phyloP scores from a whole-genome alignment of 768 basidiomycete genomes.

The Rhodocollybia butyracea region DNA sequence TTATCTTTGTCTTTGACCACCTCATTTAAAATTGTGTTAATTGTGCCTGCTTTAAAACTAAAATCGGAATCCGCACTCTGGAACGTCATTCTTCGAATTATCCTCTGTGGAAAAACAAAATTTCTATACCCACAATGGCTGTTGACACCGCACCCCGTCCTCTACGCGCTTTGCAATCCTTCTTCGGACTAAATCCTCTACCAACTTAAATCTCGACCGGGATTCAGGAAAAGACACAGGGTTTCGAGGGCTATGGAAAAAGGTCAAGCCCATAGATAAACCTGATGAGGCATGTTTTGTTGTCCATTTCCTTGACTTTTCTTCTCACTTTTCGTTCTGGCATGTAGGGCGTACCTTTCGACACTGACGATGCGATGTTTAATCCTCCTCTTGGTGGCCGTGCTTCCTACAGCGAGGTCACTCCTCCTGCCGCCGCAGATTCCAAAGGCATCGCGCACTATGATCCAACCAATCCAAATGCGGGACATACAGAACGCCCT shows the following conservation, averaged over 20 bases:
- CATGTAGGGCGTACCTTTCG: conserved; percentile 67
- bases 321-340: background rate
- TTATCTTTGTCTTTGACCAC: too few species aligned
- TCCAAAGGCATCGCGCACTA: background rate
- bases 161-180: background rate
- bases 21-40: too few species aligned
- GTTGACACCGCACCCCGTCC: background rate
- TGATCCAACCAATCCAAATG: background rate
- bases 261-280: conserved; percentile 75
- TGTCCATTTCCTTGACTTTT: background rate
- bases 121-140: too few species aligned
- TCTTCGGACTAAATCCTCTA: background rate
- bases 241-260: conserved; percentile 75
- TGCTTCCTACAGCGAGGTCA: conserved; percentile 26
- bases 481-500: background rate
- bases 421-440: background rate
- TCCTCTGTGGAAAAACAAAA: too few species aligned
- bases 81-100: too few species aligned
- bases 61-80: too few species aligned
- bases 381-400: conserved; percentile 52
- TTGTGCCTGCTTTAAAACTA: too few species aligned
- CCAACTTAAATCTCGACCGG: background rate
- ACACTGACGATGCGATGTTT: conserved; percentile 78
- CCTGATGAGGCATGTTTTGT: conserved; percentile 62
- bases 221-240: conserved; percentile 40